Conservation (phyloP, 345 rosid genomes). For the Cardamine chenopodiifolia region DNA sequence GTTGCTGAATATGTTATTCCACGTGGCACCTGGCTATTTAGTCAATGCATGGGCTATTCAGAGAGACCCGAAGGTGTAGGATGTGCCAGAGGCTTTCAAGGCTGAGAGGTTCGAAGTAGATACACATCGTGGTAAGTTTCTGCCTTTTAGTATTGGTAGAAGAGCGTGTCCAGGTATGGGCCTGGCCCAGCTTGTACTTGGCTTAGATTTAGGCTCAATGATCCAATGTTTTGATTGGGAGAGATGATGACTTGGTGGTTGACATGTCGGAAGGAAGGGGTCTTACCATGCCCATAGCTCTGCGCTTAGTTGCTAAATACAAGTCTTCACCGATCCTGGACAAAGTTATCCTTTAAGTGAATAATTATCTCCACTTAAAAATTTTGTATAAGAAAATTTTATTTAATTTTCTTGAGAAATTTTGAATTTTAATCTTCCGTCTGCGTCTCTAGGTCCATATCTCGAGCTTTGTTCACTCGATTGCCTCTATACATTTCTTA, state of each 20-base stretch:
- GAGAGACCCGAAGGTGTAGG: conserved; percentile 48
- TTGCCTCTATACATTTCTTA: conserved; percentile 17
- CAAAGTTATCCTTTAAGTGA: not conserved
- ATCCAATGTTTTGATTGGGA: conserved; percentile 50
- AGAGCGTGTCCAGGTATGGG: conserved; percentile 32
- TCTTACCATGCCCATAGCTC: conserved; percentile 39
- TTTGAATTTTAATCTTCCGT: conserved; percentile 13
- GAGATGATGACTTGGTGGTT: conserved; percentile 19
- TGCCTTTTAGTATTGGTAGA: conserved; percentile 23
- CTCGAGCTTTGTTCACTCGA: conserved; percentile 27
- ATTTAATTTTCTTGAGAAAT: not conserved
- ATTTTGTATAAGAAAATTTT: not conserved
- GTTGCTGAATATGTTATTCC: conserved; percentile 47
- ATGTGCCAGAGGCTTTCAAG: conserved; percentile 43
- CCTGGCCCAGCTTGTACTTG: conserved; percentile 36
- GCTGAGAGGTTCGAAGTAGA: conserved; percentile 44
- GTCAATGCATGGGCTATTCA: conserved; percentile 56
- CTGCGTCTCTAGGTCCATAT: conserved; percentile 2
- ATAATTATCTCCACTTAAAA: not conserved
- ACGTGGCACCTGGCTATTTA: conserved; percentile 44
- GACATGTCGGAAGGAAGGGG: conserved; percentile 48
- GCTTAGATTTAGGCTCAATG: conserved; percentile 38
- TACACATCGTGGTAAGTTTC: not conserved
- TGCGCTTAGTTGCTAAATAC: conserved; percentile 37
- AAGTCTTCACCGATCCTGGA: conserved; percentile 38